Conservation (phyloP, 2,329 filamentous ascomycete genomes). For the Ploettnerulaceae sp. region DNA sequence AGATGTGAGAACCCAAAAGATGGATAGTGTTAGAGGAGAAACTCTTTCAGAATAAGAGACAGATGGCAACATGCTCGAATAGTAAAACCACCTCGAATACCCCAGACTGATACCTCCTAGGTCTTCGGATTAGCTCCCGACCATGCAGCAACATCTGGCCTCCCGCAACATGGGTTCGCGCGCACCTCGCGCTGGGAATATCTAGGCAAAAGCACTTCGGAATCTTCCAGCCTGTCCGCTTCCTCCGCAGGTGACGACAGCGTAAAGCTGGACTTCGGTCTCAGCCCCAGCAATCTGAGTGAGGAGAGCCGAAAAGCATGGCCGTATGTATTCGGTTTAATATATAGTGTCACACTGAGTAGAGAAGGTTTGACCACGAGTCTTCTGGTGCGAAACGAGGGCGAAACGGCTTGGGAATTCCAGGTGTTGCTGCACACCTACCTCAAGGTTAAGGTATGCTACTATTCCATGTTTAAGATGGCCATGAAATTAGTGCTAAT, state of each 20-base stretch:
- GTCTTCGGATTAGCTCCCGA: slow-evolving; percentile 80
- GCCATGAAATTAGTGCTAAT: slow-evolving; percentile 1
- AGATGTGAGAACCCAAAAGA: no score
- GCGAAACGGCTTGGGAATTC: slow-evolving; percentile 75
- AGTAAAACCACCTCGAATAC: not conserved
- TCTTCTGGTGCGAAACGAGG: slow-evolving; percentile 85
- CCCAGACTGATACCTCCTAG: slow-evolving; percentile 39
- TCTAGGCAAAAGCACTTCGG: slow-evolving; percentile 77
- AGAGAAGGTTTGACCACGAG: slow-evolving; percentile 72
- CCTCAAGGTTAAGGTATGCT: slow-evolving; percentile 68
- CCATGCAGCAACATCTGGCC: slow-evolving; percentile 69
- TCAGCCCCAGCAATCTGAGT: slow-evolving; percentile 67
- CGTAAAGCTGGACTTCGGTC: slow-evolving; percentile 93
- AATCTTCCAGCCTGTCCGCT: slow-evolving; percentile 37
- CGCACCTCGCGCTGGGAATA: slow-evolving; percentile 90
- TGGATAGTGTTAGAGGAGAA: not conserved
- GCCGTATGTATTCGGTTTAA: slow-evolving; percentile 82
- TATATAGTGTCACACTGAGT: slow-evolving; percentile 87
- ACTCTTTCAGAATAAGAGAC: no score
- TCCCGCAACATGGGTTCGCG: slow-evolving; percentile 93
- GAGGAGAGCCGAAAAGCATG: slow-evolving; percentile 67
- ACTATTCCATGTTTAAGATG: not conserved
- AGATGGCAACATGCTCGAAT: no score
- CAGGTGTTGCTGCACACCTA: slow-evolving; percentile 92
- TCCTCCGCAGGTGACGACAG: slow-evolving; percentile 51